Conservation (phyloP, 306 rosid species). For the Medicago lupulina region DNA sequence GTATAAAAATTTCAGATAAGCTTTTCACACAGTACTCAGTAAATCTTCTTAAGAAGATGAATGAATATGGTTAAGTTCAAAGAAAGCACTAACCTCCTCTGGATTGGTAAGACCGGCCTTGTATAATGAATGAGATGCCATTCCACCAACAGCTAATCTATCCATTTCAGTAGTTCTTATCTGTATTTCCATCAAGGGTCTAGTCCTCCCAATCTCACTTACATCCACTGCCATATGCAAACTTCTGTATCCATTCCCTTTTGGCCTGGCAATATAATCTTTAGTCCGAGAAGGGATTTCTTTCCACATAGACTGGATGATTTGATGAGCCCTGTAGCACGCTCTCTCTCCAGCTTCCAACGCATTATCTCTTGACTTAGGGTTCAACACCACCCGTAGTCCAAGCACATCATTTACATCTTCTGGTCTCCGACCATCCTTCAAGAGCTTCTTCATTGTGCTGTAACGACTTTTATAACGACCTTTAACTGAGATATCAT, state of each 20-base stretch:
- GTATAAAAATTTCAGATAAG: neutral
- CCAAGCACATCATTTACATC: constrained; percentile 86
- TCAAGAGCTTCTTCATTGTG: constrained; percentile 90
- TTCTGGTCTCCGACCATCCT: constrained; percentile 85
- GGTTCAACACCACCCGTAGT: constrained; percentile 73
- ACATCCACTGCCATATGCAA: constrained; percentile 93
- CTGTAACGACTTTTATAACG: constrained; percentile 89
- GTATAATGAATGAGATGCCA: constrained; percentile 93
- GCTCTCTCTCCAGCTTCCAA: constrained; percentile 70
- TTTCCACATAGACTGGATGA: constrained; percentile 74
- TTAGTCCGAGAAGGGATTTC: constrained; percentile 78
- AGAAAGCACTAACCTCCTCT: constrained; percentile 66
- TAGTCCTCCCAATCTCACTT: constrained; percentile 61
- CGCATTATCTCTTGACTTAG: constrained; percentile 52
- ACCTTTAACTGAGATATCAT: constrained; percentile 64
- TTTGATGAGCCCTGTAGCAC: constrained; percentile 69
- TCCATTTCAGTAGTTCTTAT: constrained; percentile 90
- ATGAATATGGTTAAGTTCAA: neutral
- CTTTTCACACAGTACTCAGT: neutral
- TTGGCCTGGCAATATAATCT: constrained; percentile 86
- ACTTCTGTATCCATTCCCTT: constrained; percentile 86
- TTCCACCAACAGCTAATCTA: constrained; percentile 74
- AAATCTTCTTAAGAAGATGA: neutral
- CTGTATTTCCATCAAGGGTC: constrained; percentile 90
- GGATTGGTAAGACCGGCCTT: constrained; percentile 93